A percentile compares a stretch with the other conserved stretches of the same genome.
These are phyloP conservation scores for Aquanectria penicillioides DNA, from an alignment of 2,329 filamentous ascomycete genomes.

Conservation along the genomic window DNA sequence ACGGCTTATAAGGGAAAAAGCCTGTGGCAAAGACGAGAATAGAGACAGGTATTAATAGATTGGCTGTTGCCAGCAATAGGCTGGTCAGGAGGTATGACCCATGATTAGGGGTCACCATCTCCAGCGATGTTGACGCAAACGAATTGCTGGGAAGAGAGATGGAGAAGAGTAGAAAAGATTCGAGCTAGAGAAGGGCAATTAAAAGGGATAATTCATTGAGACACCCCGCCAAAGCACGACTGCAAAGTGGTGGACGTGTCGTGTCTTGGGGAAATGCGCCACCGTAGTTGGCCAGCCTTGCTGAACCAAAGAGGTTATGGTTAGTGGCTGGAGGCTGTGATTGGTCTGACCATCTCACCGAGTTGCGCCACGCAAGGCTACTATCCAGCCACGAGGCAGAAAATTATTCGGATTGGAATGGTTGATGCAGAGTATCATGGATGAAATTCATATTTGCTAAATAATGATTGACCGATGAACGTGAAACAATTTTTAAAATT, in stretches of 20 bases:
- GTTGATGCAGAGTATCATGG: conserved; percentile 38
- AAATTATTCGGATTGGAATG: conserved; percentile 3
- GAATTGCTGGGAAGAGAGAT: conserved; percentile 14
- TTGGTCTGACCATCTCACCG: conserved; percentile 19
- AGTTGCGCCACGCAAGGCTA: conserved; percentile 43
- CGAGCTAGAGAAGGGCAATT: conserved; percentile 9
- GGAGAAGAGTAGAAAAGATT: conserved; percentile 22
- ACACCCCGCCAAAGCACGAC: conserved; percentile 16
- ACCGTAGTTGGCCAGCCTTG: conserved; percentile 35
- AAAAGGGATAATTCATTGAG: conserved; percentile 32
- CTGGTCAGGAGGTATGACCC: conserved; percentile 45
- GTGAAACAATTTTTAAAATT: conserved; percentile 4
- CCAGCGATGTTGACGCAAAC: conserved; percentile 10
- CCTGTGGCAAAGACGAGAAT: conserved; percentile 84
- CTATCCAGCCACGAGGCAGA: neutral
- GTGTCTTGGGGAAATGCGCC: conserved; percentile 32
- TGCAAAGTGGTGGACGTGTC: conserved; percentile 39
- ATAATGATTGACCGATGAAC: conserved; percentile 18
- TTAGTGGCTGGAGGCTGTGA: conserved; percentile 5
- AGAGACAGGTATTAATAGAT: conserved; percentile 79
- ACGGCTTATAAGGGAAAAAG: conserved; percentile 98
- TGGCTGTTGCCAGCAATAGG: conserved; percentile 70
- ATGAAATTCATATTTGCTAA: conserved; percentile 41
- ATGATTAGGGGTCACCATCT: conserved; percentile 39
- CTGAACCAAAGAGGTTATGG: conserved; percentile 35